These are phyloP conservation scores for Dipteronia dyeriana DNA, from an alignment of 345 rosid species.

Conservation along the genomic window DNA sequence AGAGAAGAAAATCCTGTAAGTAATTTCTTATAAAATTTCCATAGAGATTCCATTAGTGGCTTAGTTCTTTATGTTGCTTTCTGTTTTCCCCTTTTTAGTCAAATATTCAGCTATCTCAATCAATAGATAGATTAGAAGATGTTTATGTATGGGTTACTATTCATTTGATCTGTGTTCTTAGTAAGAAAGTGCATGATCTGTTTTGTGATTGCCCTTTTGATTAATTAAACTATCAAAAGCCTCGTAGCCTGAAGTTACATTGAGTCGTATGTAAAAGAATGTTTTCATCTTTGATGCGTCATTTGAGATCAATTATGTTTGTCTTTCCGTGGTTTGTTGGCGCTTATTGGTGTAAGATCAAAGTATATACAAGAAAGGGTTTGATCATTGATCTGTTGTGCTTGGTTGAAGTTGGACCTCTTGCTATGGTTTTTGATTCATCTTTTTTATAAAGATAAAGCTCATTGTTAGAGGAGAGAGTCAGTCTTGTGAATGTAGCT, in stretches of 20 bases:
- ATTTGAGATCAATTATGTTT: background rate
- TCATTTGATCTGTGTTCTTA: background rate
- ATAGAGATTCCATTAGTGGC: conserved; percentile 29
- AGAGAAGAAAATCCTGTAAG: conserved; percentile 44
- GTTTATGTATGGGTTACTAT: background rate
- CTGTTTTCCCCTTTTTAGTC: background rate
- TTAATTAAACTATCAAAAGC: no score
- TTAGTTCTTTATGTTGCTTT: background rate
- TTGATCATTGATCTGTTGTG: background rate
- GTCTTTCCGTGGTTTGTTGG: background rate
- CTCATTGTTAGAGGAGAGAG: no score
- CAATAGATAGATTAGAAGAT: background rate
- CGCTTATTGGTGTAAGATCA: no score
- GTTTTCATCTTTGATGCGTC: background rate
- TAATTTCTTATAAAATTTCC: conserved; percentile 43
- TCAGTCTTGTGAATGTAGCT: no score
- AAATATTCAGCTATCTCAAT: background rate
- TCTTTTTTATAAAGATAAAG: no score
- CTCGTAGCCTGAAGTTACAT: no score
- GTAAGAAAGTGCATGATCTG: background rate
- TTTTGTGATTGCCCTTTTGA: background rate
- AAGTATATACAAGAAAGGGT: background rate
- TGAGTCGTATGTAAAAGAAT: background rate
- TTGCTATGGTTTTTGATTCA: background rate
- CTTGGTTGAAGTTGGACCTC: background rate